Conservation (phyloP, 2,329 filamentous ascomycete genomes). For the Calonectria pseudoturangicola region DNA sequence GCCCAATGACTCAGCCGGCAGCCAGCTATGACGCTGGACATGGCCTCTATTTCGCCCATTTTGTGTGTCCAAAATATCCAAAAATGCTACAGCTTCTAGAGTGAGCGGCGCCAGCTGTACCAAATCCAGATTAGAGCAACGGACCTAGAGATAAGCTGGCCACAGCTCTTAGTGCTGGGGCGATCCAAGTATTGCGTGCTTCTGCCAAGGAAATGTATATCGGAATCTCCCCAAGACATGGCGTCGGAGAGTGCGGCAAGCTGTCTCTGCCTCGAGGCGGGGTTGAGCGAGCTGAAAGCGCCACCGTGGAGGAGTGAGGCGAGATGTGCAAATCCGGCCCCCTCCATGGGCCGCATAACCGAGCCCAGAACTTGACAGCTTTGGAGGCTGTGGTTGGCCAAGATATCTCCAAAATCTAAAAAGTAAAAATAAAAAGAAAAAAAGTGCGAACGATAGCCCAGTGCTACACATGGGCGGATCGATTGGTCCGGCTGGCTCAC, state of each 20-base stretch:
- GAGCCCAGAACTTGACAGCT: neutral
- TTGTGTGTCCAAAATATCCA: neutral
- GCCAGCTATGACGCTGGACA: neutral
- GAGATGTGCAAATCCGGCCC: conserved; percentile 20
- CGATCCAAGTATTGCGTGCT: neutral
- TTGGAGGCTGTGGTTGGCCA: neutral
- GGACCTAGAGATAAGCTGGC: conserved; percentile 3
- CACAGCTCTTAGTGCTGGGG: neutral
- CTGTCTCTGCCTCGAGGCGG: conserved; percentile 5
- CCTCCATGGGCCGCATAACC: conserved; percentile 18
- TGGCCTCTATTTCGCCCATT: neutral
- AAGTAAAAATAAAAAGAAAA: conserved; percentile 5
- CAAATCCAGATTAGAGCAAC: neutral
- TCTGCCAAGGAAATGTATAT: neutral
- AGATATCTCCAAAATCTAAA: neutral
- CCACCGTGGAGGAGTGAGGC: conserved; percentile 18
- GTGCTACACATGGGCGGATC: conserved; percentile 8
- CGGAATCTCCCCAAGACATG: neutral
- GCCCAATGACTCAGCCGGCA: conserved; percentile 13
- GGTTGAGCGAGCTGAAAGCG: conserved; percentile 14
- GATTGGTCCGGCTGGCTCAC: conserved; percentile 3
- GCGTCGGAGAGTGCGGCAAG: conserved; percentile 17
- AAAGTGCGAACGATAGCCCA: conserved; percentile 7
- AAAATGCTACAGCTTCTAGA: neutral
- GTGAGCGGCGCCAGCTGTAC: neutral